Conservation (phyloP, 1,139 yeast species). For the Geotrichum reessii region DNA sequence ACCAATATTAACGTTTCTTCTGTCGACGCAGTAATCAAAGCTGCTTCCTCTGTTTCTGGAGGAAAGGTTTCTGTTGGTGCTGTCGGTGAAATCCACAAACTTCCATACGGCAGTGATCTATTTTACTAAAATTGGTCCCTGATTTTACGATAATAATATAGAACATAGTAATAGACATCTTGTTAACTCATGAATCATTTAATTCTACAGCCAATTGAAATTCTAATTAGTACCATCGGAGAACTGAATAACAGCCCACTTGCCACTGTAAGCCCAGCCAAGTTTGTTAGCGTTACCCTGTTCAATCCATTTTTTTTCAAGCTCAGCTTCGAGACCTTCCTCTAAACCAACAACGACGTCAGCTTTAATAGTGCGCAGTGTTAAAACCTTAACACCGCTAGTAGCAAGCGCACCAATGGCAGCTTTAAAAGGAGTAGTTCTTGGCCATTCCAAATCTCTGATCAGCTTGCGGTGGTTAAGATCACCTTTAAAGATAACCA, state of each 20-base stretch:
- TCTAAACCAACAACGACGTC: conserved; percentile 89
- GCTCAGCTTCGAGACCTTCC: conserved; percentile 61
- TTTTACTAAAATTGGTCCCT: neutral
- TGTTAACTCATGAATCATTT: neutral
- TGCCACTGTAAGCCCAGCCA: conserved; percentile 83
- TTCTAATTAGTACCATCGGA: conserved; percentile 14
- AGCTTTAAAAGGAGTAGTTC: conserved; percentile 62
- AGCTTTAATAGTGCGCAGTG: conserved; percentile 91
- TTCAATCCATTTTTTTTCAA: conserved; percentile 51
- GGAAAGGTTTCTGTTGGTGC: conserved; percentile 80
- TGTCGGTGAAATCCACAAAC: conserved; percentile 79
- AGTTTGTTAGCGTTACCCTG: conserved; percentile 60
- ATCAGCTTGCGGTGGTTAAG: conserved; percentile 90
- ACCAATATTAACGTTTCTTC: conserved; percentile 33
- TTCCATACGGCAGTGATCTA: conserved; percentile 89
- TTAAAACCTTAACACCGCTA: conserved; percentile 55
- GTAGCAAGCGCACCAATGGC: conserved; percentile 68
- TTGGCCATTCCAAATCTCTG: conserved; percentile 84
- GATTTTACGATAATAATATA: neutral
- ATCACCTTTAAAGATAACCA: conserved; percentile 90
- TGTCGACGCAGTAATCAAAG: conserved; percentile 45
- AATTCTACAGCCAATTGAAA: neutral
- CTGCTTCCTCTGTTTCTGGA: conserved; percentile 47
- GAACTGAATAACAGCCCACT: conserved; percentile 83
- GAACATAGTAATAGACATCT: neutral